Evolutionary conservation across 257 asterid genomes (phyloP), one percentile per base, ranked within the genome.

Genomic region (Prunella vulgaris): DNA sequence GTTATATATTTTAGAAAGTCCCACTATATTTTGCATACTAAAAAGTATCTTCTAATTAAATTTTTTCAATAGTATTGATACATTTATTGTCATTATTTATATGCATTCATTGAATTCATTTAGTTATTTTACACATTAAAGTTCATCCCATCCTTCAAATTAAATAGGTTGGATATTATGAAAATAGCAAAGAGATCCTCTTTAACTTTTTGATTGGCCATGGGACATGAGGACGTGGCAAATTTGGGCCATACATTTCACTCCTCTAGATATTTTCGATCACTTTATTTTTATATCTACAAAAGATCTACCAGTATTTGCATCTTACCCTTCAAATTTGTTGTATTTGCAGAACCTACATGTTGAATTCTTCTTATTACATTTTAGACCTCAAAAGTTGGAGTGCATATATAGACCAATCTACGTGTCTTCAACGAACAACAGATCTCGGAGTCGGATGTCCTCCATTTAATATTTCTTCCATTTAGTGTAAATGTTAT

Each of bases 231-330:
- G 17, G 73, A 85, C 90, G 86, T 81, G 90, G 96, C 88, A 57
- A 73, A 33, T 89, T 83, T 73, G 82, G 84, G 79, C 95, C 97
- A 82, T 68, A 71, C 81, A 78, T 69, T 1, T 10, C 64, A 63
- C 37, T 5, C 74, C 18, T 66, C 14, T 3, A 84, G 95, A 90
- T 88, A 90, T 85, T 90, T 88, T 86, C 20, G 28, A 62, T 66
- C 73, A 37, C 63, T 62, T 69, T 20, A 70, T 57, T 15, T 68
- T 63, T 27, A 4, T 64, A 53, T 44, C 66, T 49, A 24, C 12
- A 12, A 28, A 35, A 69, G 18, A 60, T 68, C 12, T 30, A 4
- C n/a, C n/a, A 14, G 3, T 66, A 60, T 78, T 74, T n/a, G 18
- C 75, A 75, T 17, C 37, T 27, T 56, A 37, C 14, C 24, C 76